These are phyloP conservation scores for Boletus sp. DNA, from an alignment of 768 basidiomycete genomes.

Conservation along the genomic window DNA sequence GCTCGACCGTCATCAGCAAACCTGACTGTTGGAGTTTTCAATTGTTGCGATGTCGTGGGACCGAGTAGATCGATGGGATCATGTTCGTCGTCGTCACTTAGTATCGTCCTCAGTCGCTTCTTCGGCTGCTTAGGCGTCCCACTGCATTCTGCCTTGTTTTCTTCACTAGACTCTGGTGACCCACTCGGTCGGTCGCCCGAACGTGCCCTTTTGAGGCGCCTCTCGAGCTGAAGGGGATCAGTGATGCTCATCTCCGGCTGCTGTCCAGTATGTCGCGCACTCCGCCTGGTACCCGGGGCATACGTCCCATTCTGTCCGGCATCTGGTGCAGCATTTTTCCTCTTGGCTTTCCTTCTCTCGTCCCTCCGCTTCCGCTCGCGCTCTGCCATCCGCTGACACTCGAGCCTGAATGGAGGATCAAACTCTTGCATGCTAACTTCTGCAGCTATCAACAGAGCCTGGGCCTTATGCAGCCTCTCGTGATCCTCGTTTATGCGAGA, in stretches of 20 bases:
- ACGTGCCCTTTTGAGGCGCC: constrained; percentile 69
- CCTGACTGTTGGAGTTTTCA: constrained; percentile 42
- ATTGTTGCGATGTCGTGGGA: constrained; percentile 29
- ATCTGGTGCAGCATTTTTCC: constrained; percentile 15
- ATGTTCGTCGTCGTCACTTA: constrained; percentile 45
- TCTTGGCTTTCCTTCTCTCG: constrained; percentile 43
- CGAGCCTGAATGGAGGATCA: constrained; percentile 69
- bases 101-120: constrained; percentile 44
- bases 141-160: constrained; percentile 41
- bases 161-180: constrained; percentile 44
- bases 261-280: constrained; percentile 69
- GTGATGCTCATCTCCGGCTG: constrained; percentile 70
- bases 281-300: constrained; percentile 59
- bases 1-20: constrained; percentile 41
- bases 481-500: constrained; percentile 57
- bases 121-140: constrained; percentile 46
- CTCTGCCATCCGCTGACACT: constrained; percentile 86
- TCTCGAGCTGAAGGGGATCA: constrained; percentile 71
- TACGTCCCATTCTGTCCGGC: constrained; percentile 32
- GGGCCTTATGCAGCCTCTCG: constrained; percentile 77
- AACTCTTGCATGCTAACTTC: constrained; percentile 86
- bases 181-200: constrained; percentile 53
- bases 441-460: constrained; percentile 84
- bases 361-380: constrained; percentile 67
- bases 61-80: constrained; percentile 46